Evolutionary conservation across 768 basidiomycete species (phyloP).

Genomic region (Kwoniella sp.): DNA sequence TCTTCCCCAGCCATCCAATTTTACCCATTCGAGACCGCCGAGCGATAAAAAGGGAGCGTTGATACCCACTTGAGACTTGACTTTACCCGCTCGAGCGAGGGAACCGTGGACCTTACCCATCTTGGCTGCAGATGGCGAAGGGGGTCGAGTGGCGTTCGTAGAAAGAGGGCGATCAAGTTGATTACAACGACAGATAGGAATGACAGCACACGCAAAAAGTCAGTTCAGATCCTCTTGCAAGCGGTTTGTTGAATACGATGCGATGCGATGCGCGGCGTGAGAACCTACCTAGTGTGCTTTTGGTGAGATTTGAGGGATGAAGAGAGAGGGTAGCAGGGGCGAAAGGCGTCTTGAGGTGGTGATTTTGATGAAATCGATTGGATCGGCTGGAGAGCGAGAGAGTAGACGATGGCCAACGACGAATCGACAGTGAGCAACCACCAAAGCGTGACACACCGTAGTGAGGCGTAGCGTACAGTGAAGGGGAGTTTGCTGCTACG

Average conservation of each 20-base stretch:
- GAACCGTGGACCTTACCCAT: slow-evolving; percentile 83
- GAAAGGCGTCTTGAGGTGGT: neutral
- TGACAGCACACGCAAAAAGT: slow-evolving; percentile 1
- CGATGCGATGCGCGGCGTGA: neutral
- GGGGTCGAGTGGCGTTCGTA: neutral
- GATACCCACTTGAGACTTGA: slow-evolving; percentile 74
- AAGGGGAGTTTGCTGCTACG: neutral
- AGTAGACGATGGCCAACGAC: neutral
- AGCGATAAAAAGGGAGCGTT: neutral
- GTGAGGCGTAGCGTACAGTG: slow-evolving; percentile 10
- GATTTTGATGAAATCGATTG: slow-evolving; percentile 20
- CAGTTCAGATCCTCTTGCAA: neutral
- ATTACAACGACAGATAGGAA: neutral
- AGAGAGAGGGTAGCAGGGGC: slow-evolving; percentile 10
- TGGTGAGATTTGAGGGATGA: slow-evolving; percentile 24
- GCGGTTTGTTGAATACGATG: neutral
- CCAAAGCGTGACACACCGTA: too few relatives aligned
- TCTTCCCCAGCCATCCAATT: neutral
- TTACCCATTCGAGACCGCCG: slow-evolving; percentile 5
- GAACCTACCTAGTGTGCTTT: slow-evolving; percentile 24
- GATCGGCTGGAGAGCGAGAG: too few relatives aligned
- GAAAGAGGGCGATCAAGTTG: slow-evolving; percentile 4
- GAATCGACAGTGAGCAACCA: neutral
- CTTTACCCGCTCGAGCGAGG: slow-evolving; percentile 99
- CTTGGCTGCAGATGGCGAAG: slow-evolving; percentile 31